Conservation (phyloP, 2,329 filamentous ascomycete species). For the Aspergillus felis region DNA sequence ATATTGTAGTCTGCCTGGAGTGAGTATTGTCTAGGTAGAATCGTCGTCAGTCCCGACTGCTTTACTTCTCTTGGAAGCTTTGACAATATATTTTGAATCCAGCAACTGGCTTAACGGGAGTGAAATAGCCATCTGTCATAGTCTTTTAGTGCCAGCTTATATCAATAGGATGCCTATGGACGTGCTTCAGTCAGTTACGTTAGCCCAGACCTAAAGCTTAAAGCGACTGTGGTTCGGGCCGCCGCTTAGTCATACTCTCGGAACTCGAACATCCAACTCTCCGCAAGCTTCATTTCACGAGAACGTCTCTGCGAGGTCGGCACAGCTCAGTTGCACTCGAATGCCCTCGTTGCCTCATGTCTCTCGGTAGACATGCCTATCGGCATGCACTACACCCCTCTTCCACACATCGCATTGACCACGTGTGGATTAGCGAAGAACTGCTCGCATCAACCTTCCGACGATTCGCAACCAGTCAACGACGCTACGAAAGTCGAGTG, state of each 20-base stretch:
- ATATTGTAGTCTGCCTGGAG: background rate
- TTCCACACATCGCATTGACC: slow-evolving; percentile 25
- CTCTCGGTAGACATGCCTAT: slow-evolving; percentile 41
- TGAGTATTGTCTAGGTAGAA: background rate
- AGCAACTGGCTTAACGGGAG: background rate
- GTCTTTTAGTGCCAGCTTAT: background rate
- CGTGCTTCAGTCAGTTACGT: no score
- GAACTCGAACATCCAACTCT: background rate
- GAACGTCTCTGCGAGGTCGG: slow-evolving; percentile 6
- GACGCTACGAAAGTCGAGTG: slow-evolving; percentile 57
- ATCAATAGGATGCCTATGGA: background rate
- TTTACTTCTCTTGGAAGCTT: background rate
- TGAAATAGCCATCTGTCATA: background rate
- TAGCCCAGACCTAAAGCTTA: background rate
- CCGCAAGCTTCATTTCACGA: slow-evolving; percentile 2
- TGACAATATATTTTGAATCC: no score
- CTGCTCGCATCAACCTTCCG: slow-evolving; percentile 46
- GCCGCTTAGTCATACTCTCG: background rate
- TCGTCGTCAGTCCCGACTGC: background rate
- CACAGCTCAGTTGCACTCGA: slow-evolving; percentile 19
- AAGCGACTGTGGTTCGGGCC: background rate
- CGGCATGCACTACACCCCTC: slow-evolving; percentile 33
- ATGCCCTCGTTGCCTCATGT: slow-evolving; percentile 32
- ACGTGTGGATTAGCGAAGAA: slow-evolving; percentile 47
- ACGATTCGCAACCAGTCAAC: slow-evolving; percentile 43